A percentile compares a stretch with the other conserved stretches of the same genome.
Evolutionary conservation across 1,284 basidiomycete species (phyloP).

Genomic region (Ceratorhiza oryzae-sativae): DNA sequence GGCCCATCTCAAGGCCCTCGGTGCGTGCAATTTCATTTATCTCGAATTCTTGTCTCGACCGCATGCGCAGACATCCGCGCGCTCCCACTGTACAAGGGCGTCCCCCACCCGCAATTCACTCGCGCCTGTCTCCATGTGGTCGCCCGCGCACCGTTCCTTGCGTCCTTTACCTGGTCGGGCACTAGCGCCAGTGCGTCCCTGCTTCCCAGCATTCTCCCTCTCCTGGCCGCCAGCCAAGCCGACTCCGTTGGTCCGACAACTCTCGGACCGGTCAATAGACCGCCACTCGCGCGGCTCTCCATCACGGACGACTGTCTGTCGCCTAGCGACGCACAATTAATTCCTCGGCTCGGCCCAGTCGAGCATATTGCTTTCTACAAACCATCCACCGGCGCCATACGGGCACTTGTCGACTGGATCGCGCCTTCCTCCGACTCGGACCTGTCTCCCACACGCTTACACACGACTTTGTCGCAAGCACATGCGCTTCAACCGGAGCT

Average conservation of each 20-base stretch:
- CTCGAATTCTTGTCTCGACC: neutral
- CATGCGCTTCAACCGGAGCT: constrained; percentile 11
- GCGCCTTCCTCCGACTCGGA: constrained; percentile 4
- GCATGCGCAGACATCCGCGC: constrained; percentile 30
- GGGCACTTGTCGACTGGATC: constrained; percentile 25
- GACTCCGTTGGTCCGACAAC: neutral
- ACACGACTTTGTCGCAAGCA: constrained; percentile 1
- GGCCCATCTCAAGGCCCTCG: constrained; percentile 29
- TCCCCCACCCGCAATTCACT: constrained; percentile 34
- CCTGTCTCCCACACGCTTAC: neutral
- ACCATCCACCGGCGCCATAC: constrained; percentile 7
- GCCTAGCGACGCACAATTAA: constrained; percentile 22
- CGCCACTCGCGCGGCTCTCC: constrained; percentile 14
- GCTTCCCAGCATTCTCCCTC: neutral
- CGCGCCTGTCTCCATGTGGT: constrained; percentile 34
- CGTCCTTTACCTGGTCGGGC: constrained; percentile 30
- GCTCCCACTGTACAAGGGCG: constrained; percentile 32
- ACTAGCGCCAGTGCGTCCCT: neutral
- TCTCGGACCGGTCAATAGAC: neutral
- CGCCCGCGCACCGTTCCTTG: constrained; percentile 17
- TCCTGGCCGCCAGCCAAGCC: neutral
- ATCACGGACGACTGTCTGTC: constrained; percentile 35
- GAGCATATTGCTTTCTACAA: constrained; percentile 26
- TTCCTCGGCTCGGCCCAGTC: constrained; percentile 31
- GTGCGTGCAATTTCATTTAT: constrained; percentile 32